A percentile compares a stretch with the other conserved stretches of the same genome.
Evolutionary conservation across 2,329 filamentous ascomycete genomes (phyloP).

Genomic region (Magnaporthiopsis incrustans): DNA sequence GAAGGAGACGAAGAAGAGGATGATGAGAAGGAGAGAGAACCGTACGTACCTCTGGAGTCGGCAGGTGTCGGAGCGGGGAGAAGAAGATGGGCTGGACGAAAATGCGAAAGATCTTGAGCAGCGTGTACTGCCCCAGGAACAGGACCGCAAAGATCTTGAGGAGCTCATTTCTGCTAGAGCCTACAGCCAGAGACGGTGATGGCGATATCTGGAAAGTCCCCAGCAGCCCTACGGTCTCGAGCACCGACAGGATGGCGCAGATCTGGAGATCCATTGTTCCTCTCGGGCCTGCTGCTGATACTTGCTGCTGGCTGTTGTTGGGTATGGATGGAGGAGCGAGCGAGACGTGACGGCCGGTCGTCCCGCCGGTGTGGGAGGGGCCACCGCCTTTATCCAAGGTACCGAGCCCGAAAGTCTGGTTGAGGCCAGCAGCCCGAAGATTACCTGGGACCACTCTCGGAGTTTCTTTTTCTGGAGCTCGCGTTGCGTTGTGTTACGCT

Average conservation of each 20-base stretch:
- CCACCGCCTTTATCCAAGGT: neutral
- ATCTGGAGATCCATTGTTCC: neutral
- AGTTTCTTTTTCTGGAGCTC: too few species aligned
- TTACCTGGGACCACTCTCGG: neutral
- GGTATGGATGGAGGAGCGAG: neutral
- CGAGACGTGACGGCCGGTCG: too few species aligned
- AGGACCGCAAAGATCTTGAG: neutral
- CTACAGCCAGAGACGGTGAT: too few species aligned
- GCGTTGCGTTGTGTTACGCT: too few species aligned
- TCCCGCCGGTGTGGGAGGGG: neutral
- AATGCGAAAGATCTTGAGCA: constrained; percentile 22
- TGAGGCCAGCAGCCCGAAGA: neutral
- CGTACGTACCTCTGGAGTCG: constrained; percentile 30
- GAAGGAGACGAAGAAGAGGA: too few species aligned
- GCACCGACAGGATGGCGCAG: neutral
- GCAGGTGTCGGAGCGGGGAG: constrained; percentile 34
- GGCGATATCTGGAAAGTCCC: too few species aligned
- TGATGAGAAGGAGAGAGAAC: neutral
- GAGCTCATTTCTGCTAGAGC: too few species aligned
- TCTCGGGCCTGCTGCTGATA: neutral
- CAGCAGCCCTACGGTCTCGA: neutral
- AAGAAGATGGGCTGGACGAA: constrained; percentile 34
- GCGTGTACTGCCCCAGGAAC: constrained; percentile 11
- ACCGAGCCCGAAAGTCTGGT: neutral
- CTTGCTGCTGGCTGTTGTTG: too few species aligned